Evolutionary conservation across 805 yeast genomes (phyloP), one percentile per base, ranked within the genome.

Genomic region (Yamadazyma philogaea): DNA sequence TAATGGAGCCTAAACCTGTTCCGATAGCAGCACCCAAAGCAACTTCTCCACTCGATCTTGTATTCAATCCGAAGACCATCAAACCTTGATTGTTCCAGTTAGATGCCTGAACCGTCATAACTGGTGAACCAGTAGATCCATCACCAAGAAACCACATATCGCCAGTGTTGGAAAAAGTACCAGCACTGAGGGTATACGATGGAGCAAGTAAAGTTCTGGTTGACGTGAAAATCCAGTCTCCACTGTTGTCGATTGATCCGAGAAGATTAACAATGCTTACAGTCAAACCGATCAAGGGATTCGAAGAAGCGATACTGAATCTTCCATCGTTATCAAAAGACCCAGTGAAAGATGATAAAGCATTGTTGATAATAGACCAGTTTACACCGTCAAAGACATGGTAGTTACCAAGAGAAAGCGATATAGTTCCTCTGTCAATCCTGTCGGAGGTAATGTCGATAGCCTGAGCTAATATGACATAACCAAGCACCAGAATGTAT

Each of bases 351-450:
- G 47, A 43, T 8, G 54, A 45, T n/a, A 49, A 7, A 5, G 55
- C 48, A 39, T 55, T 56, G 37, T 57, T 49, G 31, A 60, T 49
- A 26, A 61, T 57, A 10, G 66, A 59, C 49, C 55, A 61, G 38
- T 49, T 55, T 3, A 49, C 63, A 30, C 57, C 60, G 1, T 52
- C 38, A n/a, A 37, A 34, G 19, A 63, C 46, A 11, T 44, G 51
- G 20, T 56, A 43, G 37, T 42, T 48, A 14, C 62, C 64, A 27
- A 57, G 24, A 12, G 44, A 12, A 26, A 57, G 24, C 19, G 43
- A 39, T 15, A 59, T 31, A 11, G 55, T 42, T 15, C 60, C 63
- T 8, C 44, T 24, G 10, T 28, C 35, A 14, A 59, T 46, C 6
- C 49, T 57, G 22, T 58, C 45, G 35, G 46, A 21, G n/a, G 50